Evolutionary conservation across 2,329 filamentous ascomycete species (phyloP).

Genomic region (Aspergillus fumigatiaffinis): DNA sequence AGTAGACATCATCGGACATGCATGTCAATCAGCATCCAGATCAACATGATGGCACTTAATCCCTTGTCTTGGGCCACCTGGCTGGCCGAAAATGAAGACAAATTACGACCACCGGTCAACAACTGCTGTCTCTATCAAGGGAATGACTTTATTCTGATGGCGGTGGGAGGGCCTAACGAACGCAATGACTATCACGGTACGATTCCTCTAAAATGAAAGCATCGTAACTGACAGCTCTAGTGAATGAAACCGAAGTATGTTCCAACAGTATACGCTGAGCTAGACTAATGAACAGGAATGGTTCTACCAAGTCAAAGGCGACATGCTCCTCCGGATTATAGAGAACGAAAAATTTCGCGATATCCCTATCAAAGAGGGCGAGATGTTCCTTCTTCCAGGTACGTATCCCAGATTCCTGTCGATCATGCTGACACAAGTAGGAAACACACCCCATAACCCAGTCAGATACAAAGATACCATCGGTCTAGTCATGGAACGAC

Average conservation of each 20-base stretch:
- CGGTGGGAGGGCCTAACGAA: slow-evolving; percentile 15
- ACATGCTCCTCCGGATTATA: slow-evolving; percentile 15
- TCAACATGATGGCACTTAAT: neutral
- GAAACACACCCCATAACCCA: slow-evolving; percentile 75
- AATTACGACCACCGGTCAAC: slow-evolving; percentile 13
- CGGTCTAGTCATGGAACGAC: slow-evolving; percentile 81
- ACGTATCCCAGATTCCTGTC: neutral
- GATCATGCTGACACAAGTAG: neutral
- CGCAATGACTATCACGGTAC: slow-evolving; percentile 18
- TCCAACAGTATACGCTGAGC: neutral
- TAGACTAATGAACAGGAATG: slow-evolving; percentile 10
- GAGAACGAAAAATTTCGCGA: slow-evolving; percentile 13
- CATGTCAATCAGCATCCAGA: neutral
- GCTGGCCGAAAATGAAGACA: slow-evolving; percentile 12
- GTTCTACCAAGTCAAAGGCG: slow-evolving; percentile 19
- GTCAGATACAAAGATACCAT: slow-evolving; percentile 84
- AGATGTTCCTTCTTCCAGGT: slow-evolving; percentile 16
- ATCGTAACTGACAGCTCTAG: neutral
- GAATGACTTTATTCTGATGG: slow-evolving; percentile 18
- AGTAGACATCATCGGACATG: no score
- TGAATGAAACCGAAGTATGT: slow-evolving; percentile 14
- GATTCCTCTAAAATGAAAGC: neutral
- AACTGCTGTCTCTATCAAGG: slow-evolving; percentile 15
- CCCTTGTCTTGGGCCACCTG: slow-evolving; percentile 10
- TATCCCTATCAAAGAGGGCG: slow-evolving; percentile 14